phyloP scores from a whole-genome alignment of 192 early-diverging fungal species.

The Funneliformis geosporum region DNA sequence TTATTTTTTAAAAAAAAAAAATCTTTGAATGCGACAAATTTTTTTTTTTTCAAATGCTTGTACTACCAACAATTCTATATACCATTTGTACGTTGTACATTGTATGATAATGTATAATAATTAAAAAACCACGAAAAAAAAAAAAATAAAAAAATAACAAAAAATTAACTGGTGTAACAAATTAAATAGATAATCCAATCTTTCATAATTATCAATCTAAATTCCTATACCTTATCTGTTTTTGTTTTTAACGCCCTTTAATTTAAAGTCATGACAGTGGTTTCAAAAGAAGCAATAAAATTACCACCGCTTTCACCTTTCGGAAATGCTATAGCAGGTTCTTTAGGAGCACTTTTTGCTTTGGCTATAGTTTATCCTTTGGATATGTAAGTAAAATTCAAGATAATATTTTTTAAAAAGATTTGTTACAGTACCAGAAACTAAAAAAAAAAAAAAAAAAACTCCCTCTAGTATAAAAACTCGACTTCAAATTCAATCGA shows the following conservation, averaged over 20 bases:
- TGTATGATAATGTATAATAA: background rate
- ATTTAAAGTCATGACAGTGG: background rate
- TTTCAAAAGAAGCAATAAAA: conserved; percentile 2
- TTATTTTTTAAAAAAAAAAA: background rate
- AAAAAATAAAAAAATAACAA: background rate
- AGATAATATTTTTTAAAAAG: background rate
- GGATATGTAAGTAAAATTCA: conserved; percentile 79
- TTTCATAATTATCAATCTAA: too few relatives aligned
- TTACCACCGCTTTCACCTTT: conserved; percentile 67
- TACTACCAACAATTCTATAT: background rate
- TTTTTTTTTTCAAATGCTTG: background rate
- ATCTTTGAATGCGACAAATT: too few relatives aligned
- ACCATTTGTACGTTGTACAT: background rate
- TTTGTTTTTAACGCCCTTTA: too few relatives aligned
- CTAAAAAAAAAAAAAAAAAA: background rate
- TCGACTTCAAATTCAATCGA: conserved; percentile 92
- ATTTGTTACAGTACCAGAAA: background rate
- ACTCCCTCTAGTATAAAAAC: conserved; percentile 80
- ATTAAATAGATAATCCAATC: too few relatives aligned
- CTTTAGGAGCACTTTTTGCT: conserved; percentile 89
- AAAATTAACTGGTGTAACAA: too few relatives aligned
- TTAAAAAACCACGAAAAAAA: background rate
- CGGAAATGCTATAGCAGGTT: conserved; percentile 90
- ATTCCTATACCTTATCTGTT: too few relatives aligned
- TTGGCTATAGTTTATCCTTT: conserved; percentile 91